These are phyloP conservation scores for Babesia bigemina DNA, from an alignment of 169 alveolate species.

Conservation along the genomic window DNA sequence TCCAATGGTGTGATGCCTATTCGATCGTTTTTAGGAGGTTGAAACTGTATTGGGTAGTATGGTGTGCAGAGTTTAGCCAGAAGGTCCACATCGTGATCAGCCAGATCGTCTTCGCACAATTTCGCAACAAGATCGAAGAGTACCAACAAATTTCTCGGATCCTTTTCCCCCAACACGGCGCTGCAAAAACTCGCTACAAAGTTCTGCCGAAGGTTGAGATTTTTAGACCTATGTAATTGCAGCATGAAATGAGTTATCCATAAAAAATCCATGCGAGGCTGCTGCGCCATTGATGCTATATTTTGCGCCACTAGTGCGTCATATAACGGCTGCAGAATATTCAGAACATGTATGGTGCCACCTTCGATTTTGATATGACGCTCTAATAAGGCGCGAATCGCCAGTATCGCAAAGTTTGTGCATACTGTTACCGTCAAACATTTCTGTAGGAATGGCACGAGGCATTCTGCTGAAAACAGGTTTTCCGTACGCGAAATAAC, in stretches of 20 bases:
- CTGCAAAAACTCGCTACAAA: conserved; percentile 17
- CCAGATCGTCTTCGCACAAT: conserved; percentile 11
- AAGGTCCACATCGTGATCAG: conserved; percentile 30
- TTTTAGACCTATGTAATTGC: neutral
- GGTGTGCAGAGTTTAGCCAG: conserved; percentile 34
- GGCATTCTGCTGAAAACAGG: conserved; percentile 6
- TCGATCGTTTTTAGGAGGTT: conserved; percentile 63
- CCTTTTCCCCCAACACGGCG: conserved; percentile 59
- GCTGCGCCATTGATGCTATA: conserved; percentile 47
- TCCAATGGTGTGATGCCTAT: conserved; percentile 54
- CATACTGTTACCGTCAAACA: conserved; percentile 39
- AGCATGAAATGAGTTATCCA: conserved; percentile 40
- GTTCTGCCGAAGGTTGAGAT: neutral
- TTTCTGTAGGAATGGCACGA: conserved; percentile 33
- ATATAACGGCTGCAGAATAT: neutral
- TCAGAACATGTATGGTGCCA: neutral
- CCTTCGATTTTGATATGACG: conserved; percentile 39
- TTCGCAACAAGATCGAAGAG: conserved; percentile 48
- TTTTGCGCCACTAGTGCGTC: conserved; percentile 9
- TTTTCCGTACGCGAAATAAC: conserved; percentile 59
- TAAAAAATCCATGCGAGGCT: conserved; percentile 55
- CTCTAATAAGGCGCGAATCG: conserved; percentile 34
- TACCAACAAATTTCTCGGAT: conserved; percentile 57
- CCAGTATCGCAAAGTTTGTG: conserved; percentile 25
- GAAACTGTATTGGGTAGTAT: conserved; percentile 64